Evolutionary conservation across 1,139 yeast genomes (phyloP).

Genomic region (Debaryomyces udenii): DNA sequence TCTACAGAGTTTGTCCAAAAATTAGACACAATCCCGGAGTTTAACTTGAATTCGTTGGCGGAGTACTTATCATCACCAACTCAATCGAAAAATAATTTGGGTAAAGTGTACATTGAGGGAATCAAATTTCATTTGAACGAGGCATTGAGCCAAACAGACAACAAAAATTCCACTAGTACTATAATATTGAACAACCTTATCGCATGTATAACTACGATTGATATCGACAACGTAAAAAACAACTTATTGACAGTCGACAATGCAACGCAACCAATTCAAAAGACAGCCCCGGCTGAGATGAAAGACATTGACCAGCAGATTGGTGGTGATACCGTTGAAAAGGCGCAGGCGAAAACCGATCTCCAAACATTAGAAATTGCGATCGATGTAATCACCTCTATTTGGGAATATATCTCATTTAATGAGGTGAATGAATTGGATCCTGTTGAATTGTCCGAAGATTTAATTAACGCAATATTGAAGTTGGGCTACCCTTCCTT

Average conservation of each 20-base stretch:
- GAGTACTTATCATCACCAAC: constrained; percentile 20
- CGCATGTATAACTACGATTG: constrained; percentile 37
- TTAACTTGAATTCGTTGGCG: constrained; percentile 25
- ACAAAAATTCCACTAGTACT: constrained; percentile 26
- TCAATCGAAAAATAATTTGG: constrained; percentile 40
- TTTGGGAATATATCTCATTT: constrained; percentile 59
- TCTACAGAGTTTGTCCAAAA: constrained; percentile 57
- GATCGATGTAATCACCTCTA: constrained; percentile 73
- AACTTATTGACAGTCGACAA: constrained; percentile 11
- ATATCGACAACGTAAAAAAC: constrained; percentile 32
- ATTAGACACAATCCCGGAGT: constrained; percentile 23
- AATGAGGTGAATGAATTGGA: constrained; percentile 27
- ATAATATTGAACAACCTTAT: constrained; percentile 30
- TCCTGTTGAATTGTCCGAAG: constrained; percentile 26
- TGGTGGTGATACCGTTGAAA: constrained; percentile 34
- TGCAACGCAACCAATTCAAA: constrained; percentile 29
- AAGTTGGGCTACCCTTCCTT: constrained; percentile 43
- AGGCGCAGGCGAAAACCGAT: constrained; percentile 51
- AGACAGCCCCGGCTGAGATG: constrained; percentile 19
- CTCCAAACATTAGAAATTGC: constrained; percentile 69
- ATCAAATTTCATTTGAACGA: constrained; percentile 63
- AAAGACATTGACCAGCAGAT: constrained; percentile 30
- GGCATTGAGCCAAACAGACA: constrained; percentile 24
- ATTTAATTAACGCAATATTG: constrained; percentile 30
- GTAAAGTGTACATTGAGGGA: constrained; percentile 59